Conservation (phyloP, 495 filamentous ascomycete genomes). For the Aspergillus incahuasiensis region DNA sequence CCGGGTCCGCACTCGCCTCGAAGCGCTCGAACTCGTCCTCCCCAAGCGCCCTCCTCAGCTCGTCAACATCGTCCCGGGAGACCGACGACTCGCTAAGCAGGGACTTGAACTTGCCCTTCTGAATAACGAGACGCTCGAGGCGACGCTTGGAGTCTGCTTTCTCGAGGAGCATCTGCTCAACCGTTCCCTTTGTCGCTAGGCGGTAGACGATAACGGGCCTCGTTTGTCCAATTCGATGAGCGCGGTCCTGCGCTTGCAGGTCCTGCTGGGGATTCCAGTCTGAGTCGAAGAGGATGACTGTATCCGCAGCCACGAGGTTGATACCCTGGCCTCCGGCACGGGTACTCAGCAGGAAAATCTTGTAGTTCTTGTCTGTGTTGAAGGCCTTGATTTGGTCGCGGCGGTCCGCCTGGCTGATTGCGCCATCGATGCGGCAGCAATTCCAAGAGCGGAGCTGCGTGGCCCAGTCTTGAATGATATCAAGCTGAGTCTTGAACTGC, state of each 20-base stretch:
- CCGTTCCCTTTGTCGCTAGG: constrained; percentile 85
- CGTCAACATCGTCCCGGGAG: constrained; percentile 36
- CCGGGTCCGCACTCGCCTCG: constrained; percentile 44
- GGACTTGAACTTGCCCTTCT: constrained; percentile 72
- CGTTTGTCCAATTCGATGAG: constrained; percentile 91
- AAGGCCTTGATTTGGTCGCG: constrained; percentile 79
- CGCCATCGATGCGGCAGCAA: constrained; percentile 87
- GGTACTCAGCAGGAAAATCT: constrained; percentile 83
- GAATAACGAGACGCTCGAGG: constrained; percentile 90
- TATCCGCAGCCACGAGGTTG: constrained; percentile 72
- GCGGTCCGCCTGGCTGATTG: constrained; percentile 76
- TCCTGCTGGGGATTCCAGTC: constrained; percentile 99
- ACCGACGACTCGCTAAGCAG: constrained; percentile 36
- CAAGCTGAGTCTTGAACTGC: constrained; percentile 91
- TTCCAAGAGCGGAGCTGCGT: constrained; percentile 65
- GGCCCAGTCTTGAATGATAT: constrained; percentile 86
- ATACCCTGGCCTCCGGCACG: constrained; percentile 93
- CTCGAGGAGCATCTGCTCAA: constrained; percentile 83
- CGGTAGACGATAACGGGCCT: constrained; percentile 92
- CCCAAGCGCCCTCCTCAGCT: constrained; percentile 43
- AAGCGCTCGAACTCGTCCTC: constrained; percentile 54
- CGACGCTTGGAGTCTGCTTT: constrained; percentile 92
- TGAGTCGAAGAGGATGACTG: constrained; percentile 69
- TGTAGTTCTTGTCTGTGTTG: constrained; percentile 65
- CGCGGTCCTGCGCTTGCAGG: constrained; percentile 91